Percentiles rank a stretch among this genome's conserved stretches.
Conservation (phyloP, 345 rosid genomes). For the Laguncularia racemosa region DNA sequence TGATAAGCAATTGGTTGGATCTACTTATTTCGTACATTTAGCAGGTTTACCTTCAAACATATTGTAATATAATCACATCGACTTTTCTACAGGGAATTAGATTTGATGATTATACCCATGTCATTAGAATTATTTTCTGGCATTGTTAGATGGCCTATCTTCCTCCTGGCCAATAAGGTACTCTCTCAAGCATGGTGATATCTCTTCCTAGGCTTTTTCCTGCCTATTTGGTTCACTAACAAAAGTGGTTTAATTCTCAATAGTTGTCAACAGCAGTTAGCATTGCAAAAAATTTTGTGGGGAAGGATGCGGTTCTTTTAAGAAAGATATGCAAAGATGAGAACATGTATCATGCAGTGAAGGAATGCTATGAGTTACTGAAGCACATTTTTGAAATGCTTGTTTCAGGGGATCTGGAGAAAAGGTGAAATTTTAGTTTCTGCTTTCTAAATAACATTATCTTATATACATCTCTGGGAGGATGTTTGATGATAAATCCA, state of each 20-base stretch:
- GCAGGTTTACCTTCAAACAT: conserved; percentile 2
- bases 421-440: conserved; percentile 36
- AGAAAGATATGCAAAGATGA: conserved; percentile 71
- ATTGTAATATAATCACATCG: conserved; percentile 3
- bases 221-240: conserved; percentile 13
- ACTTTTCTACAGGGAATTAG: conserved; percentile 59
- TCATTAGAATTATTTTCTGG: conserved; percentile 55
- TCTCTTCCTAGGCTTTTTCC: conserved; percentile 4
- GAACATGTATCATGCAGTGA: conserved; percentile 79
- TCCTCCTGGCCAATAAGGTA: conserved; percentile 92
- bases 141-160: conserved; percentile 84
- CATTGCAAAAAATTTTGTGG: conserved; percentile 70
- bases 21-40: conserved; percentile 6
- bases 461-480: not conserved
- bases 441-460: not conserved
- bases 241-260: conserved; percentile 24
- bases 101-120: conserved; percentile 78
- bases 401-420: conserved; percentile 69
- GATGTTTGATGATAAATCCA: too few relatives aligned
- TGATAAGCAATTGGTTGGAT: conserved; percentile 77
- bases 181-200: not conserved
- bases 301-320: conserved; percentile 56
- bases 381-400: conserved; percentile 80
- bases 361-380: conserved; percentile 81
- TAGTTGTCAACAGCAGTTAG: conserved; percentile 81